Evolutionary conservation across 2,329 filamentous ascomycete genomes (phyloP).

Genomic region (Colletotrichum sp.): DNA sequence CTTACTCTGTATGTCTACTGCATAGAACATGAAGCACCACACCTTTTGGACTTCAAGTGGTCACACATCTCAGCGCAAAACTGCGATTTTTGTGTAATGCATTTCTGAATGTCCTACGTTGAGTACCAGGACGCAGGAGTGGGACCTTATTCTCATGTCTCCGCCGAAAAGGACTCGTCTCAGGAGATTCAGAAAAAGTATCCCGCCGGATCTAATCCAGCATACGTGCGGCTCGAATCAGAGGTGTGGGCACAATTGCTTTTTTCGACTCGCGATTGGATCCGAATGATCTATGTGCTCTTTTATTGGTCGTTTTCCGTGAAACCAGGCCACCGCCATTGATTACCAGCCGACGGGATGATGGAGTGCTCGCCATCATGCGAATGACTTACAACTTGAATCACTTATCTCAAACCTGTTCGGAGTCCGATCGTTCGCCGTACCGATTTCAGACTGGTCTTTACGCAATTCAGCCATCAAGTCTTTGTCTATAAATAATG

Average conservation of each 20-base stretch:
- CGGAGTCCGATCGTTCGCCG: neutral
- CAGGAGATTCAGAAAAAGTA: neutral
- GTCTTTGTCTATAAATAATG: neutral
- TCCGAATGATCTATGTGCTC: neutral
- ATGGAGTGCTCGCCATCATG: neutral
- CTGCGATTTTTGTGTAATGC: neutral
- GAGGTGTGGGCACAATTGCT: neutral
- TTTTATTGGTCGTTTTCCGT: neutral
- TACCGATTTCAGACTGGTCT: neutral
- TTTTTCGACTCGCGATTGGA: neutral
- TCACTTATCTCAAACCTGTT: neutral
- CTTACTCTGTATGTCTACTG: neutral
- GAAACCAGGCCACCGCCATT: neutral
- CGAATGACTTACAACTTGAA: neutral
- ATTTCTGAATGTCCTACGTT: neutral
- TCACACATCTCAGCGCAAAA: fast-evolving
- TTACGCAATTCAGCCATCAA: neutral
- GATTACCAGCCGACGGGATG: neutral
- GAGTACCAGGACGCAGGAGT: neutral
- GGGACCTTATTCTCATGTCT: neutral
- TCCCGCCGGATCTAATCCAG: neutral
- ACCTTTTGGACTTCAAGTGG: neutral
- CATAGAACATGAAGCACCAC: neutral
- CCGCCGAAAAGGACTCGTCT: neutral
- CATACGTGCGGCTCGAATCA: neutral